A percentile compares a stretch with the other conserved stretches of the same genome.
Conservation (phyloP, 768 basidiomycete species). For the Zangia roseola region DNA sequence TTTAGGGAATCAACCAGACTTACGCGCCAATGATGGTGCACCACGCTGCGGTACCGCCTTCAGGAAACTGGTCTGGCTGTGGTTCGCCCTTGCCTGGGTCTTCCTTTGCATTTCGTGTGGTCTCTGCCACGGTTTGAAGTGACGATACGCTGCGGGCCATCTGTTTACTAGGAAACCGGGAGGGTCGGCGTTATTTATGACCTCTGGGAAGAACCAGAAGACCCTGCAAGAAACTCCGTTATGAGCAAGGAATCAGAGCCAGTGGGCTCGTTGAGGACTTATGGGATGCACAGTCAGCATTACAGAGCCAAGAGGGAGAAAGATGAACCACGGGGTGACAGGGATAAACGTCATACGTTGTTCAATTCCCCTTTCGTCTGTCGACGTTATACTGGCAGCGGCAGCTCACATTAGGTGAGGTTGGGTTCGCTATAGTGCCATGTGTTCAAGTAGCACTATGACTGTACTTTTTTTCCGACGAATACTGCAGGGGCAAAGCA, state of each 20-base stretch:
- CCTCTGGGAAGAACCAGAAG: neutral
- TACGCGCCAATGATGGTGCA: constrained; percentile 23
- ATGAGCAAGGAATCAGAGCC: too few species aligned
- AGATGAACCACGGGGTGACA: neutral
- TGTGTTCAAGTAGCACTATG: too few species aligned
- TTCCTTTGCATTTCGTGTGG: neutral
- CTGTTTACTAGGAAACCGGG: neutral
- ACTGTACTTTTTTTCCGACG: too few species aligned
- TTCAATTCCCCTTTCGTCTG: too few species aligned
- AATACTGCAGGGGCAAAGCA: too few species aligned
- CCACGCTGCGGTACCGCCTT: constrained; percentile 30
- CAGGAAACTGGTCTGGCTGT: constrained; percentile 19
- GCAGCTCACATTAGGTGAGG: too few species aligned
- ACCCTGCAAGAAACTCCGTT: neutral
- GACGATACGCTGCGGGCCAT: constrained; percentile 11
- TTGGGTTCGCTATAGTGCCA: too few species aligned
- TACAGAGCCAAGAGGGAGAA: neutral
- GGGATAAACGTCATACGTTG: too few species aligned
- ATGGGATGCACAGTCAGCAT: too few species aligned
- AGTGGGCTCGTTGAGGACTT: too few species aligned
- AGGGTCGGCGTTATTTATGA: neutral
- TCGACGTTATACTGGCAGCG: too few species aligned
- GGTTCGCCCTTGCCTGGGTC: neutral
- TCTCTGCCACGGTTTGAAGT: neutral
- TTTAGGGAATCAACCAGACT: neutral